Evolutionary conservation across 1,139 yeast genomes (phyloP).

Genomic region (Wickerhamomyces sp.): DNA sequence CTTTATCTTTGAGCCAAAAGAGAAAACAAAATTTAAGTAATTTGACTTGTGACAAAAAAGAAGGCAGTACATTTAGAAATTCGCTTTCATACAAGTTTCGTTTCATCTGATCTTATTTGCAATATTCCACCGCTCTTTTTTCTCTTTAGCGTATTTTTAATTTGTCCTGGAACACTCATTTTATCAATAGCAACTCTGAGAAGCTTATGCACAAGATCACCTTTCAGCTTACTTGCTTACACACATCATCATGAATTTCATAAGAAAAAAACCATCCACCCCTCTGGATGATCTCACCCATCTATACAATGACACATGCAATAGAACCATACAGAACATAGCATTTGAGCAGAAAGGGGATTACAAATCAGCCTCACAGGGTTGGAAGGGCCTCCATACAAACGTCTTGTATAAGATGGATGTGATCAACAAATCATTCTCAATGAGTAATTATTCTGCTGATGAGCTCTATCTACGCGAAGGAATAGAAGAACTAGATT

Average conservation of each 20-base stretch:
- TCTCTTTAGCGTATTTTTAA: too few relatives aligned
- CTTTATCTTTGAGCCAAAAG: too few relatives aligned
- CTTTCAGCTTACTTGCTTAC: too few relatives aligned
- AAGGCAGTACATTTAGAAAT: background rate
- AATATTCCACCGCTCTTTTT: too few relatives aligned
- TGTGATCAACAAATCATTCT: constrained; percentile 42
- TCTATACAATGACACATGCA: constrained; percentile 58
- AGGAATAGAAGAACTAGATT: constrained; percentile 31
- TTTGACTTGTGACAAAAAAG: background rate
- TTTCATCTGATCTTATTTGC: too few relatives aligned
- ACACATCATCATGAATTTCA: constrained; percentile 32
- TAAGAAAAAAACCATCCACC: constrained; percentile 55
- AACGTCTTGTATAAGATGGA: constrained; percentile 54
- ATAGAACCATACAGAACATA: constrained; percentile 50
- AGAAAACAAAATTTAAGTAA: too few relatives aligned
- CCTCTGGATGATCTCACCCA: constrained; percentile 55
- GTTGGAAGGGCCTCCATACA: constrained; percentile 69
- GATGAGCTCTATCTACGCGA: constrained; percentile 34
- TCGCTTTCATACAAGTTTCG: too few relatives aligned
- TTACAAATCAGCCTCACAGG: constrained; percentile 54
- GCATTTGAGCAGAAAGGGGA: constrained; percentile 53
- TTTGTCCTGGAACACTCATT: too few relatives aligned
- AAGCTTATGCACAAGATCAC: too few relatives aligned
- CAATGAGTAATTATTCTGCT: constrained; percentile 38
- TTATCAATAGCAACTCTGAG: too few relatives aligned